A percentile compares a stretch with the other conserved stretches of the same genome.
Conservation (phyloP, 768 basidiomycete genomes). For the Rhodotorula paludigena region DNA sequence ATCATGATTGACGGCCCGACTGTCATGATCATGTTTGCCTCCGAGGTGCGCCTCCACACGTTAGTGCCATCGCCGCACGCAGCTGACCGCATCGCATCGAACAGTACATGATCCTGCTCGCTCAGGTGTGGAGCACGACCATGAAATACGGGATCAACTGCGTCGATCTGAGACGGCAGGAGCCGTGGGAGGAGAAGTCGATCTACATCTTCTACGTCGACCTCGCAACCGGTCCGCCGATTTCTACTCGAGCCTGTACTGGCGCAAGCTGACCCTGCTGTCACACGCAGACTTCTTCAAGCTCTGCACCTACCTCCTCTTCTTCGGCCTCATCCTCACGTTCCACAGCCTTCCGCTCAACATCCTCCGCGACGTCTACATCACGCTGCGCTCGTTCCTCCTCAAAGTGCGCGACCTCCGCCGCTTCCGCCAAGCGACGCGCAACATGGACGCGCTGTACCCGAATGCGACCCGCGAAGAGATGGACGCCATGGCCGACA, state of each 20-base stretch:
- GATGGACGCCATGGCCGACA: conserved; percentile 71
- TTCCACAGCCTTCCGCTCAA: conserved; percentile 93
- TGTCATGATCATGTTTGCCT: conserved; percentile 90
- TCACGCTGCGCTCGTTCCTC: conserved; percentile 88
- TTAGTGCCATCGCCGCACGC: too few relatives aligned
- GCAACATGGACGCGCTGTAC: conserved; percentile 93
- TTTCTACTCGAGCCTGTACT: not conserved
- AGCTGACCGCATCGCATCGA: not conserved
- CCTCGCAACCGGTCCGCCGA: conserved; percentile 68
- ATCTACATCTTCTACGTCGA: conserved; percentile 97
- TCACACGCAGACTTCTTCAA: conserved; percentile 74
- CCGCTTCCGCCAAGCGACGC: conserved; percentile 86
- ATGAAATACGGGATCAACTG: conserved; percentile 76
- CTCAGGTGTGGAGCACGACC: conserved; percentile 68
- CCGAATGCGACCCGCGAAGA: conserved; percentile 87
- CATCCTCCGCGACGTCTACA: conserved; percentile 93
- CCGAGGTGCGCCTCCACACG: conserved; percentile 60
- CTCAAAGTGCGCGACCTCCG: conserved; percentile 78
- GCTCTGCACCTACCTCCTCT: conserved; percentile 80
- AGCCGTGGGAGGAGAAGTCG: conserved; percentile 96
- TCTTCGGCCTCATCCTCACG: conserved; percentile 89
- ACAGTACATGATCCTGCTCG: conserved; percentile 83
- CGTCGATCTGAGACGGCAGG: conserved; percentile 68
- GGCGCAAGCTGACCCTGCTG: not conserved
- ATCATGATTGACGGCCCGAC: conserved; percentile 73